Conservation (phyloP, 257 asterid species). For the Cinchona pubescens region DNA sequence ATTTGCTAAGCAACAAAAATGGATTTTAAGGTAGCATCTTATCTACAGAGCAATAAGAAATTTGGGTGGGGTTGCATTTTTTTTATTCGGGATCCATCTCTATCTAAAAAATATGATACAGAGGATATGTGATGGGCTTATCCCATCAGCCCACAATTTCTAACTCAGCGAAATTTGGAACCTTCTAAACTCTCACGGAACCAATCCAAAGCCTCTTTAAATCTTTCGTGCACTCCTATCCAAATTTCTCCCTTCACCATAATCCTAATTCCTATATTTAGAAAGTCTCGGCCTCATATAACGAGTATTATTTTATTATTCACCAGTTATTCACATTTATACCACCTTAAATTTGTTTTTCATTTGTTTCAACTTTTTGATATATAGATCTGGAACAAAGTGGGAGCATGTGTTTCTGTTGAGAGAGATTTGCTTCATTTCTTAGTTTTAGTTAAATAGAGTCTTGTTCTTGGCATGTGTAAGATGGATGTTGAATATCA, state of each 20-base stretch:
- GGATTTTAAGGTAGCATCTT: no score
- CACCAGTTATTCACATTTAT: no score
- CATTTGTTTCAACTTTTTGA: background rate
- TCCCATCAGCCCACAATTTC: slow-evolving; percentile 33
- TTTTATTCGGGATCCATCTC: background rate
- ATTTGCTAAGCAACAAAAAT: no score
- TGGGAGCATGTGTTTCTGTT: slow-evolving; percentile 19
- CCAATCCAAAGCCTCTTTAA: background rate
- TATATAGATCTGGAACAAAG: background rate
- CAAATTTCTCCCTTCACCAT: background rate
- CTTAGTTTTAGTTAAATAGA: slow-evolving; percentile 5
- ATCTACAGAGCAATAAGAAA: no score
- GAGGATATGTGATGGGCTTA: slow-evolving; percentile 24
- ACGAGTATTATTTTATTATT: no score
- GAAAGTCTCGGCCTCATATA: background rate
- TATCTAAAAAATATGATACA: background rate
- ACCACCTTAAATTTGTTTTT: background rate
- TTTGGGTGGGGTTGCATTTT: background rate
- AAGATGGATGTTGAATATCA: slow-evolving; percentile 67
- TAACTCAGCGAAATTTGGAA: slow-evolving; percentile 22
- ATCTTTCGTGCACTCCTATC: background rate
- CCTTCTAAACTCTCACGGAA: slow-evolving; percentile 5
- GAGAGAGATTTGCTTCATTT: slow-evolving; percentile 21
- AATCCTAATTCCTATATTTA: background rate
- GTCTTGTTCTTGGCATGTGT: background rate